Evolutionary conservation across 768 basidiomycete species (phyloP), one percentile per base, ranked within the genome.

Genomic region (Clitopilus passeckerianus): DNA sequence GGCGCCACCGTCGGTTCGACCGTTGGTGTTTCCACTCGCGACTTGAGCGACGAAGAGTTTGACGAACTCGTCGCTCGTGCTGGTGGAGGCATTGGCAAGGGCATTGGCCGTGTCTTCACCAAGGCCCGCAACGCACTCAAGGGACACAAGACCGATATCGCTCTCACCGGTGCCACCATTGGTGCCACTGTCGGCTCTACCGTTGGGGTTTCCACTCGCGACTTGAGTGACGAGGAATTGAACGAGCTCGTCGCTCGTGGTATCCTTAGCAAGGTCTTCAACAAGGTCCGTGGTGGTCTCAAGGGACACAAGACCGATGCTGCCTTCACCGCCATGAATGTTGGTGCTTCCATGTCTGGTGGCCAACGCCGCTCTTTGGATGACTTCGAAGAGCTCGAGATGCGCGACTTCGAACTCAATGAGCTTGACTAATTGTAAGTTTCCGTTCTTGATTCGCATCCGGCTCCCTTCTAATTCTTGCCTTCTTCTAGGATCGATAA

Each of bases 41-140:
- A 41, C 37, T 41, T 41, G 27, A 41, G 37, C n/a, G 37, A 41
- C 37, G 37, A 41, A 9, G 57, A 34, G 10, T 35, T 30, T 33
- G 54, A 56, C 10, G 54, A 56, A 16, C 54, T 56, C 34, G 54
- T 34, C 27, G 54, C 54, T 56, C 54, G 54, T 18, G 54, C 14
- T 15, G 14, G 37, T 41, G 27, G 27, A 4, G 27, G 27, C 7
- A 30, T 30, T 7, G 27, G 27, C 27, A 30, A 30, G 27, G 27
- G 27, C 27, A 14, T 41, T 12, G n/a, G 37, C 37, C 14, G 37
- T 12, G 10, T 41, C 37, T 15, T 41, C n/a, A n/a, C 14, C 37
- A 41, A 41, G 37, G 37, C 37, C 10, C 37, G 37, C 37, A 14
- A 41, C 5, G 37, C 37, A 2, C 12, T 41, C 14, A 41, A 41